These are phyloP conservation scores for Monilinia polystroma DNA, from an alignment of 2,329 filamentous ascomycete genomes.

Conservation along the genomic window DNA sequence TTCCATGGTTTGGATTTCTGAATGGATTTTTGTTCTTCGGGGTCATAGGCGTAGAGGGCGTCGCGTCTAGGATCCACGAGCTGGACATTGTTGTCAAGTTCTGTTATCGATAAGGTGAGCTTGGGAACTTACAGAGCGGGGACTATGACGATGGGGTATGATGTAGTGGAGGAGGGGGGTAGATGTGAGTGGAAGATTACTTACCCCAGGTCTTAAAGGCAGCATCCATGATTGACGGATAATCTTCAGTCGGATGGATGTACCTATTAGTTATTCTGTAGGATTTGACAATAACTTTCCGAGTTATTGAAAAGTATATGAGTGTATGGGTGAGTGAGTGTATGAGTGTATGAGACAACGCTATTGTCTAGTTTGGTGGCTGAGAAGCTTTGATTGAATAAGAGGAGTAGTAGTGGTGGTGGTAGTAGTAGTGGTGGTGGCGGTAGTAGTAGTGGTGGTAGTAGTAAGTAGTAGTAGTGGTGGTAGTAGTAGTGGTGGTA, in stretches of 20 bases:
- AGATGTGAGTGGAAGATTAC: not conserved
- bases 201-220: slow-evolving; percentile 4
- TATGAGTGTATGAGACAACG: too few relatives aligned
- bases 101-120: slow-evolving; percentile 49
- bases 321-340: too few relatives aligned
- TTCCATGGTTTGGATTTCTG: slow-evolving; percentile 70
- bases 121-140: slow-evolving; percentile 2
- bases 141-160: not conserved
- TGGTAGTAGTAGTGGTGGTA: not conserved
- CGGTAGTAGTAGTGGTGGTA: too few relatives aligned
- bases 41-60: slow-evolving; percentile 84
- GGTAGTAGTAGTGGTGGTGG: too few relatives aligned
- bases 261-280: not conserved
- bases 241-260: not conserved
- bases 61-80: slow-evolving; percentile 85
- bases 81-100: slow-evolving; percentile 82
- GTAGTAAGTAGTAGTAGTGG: not conserved
- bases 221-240: slow-evolving; percentile 22
- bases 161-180: slow-evolving; percentile 19
- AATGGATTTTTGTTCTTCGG: slow-evolving; percentile 64
- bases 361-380: not conserved
- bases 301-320: too few relatives aligned
- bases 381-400: slow-evolving; percentile 1
- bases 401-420: not conserved
- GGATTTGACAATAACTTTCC: not conserved